Conservation (phyloP, 139 green algal species). For the Desmodesmus armatus region DNA sequence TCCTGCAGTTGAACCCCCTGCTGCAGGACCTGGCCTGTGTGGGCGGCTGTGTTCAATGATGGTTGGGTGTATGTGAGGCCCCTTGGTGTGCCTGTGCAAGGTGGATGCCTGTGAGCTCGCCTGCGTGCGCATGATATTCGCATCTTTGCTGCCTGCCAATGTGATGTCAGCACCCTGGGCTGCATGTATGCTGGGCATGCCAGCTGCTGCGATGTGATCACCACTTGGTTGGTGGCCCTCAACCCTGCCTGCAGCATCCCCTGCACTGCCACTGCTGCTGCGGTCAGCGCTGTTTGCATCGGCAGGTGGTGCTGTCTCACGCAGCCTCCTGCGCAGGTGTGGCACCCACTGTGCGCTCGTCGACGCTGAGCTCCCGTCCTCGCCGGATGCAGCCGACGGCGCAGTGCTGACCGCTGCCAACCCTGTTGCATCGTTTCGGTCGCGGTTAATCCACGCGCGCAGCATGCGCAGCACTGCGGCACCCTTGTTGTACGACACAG, state of each 20-base stretch:
- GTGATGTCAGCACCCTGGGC: neutral
- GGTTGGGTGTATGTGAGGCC: too few relatives aligned
- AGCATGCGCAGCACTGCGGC: slow-evolving; percentile 91
- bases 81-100: too few relatives aligned
- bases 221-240: neutral
- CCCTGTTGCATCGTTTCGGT: slow-evolving; percentile 5
- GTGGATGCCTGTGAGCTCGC: too few relatives aligned
- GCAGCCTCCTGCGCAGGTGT: neutral
- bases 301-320: neutral
- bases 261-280: neutral
- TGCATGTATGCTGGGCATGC: neutral
- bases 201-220: neutral
- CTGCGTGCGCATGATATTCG: too few relatives aligned
- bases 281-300: neutral
- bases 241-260: neutral
- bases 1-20: neutral
- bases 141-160: neutral
- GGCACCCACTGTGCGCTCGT: neutral
- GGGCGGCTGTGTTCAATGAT: too few relatives aligned
- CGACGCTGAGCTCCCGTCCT: neutral
- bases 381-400: neutral
- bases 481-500: slow-evolving; percentile 86
- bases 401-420: neutral
- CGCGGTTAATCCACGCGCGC: slow-evolving; percentile 73
- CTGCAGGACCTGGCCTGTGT: neutral